Conservation (phyloP, 2,329 filamentous ascomycete genomes). For the Sporothrix variecibatus region DNA sequence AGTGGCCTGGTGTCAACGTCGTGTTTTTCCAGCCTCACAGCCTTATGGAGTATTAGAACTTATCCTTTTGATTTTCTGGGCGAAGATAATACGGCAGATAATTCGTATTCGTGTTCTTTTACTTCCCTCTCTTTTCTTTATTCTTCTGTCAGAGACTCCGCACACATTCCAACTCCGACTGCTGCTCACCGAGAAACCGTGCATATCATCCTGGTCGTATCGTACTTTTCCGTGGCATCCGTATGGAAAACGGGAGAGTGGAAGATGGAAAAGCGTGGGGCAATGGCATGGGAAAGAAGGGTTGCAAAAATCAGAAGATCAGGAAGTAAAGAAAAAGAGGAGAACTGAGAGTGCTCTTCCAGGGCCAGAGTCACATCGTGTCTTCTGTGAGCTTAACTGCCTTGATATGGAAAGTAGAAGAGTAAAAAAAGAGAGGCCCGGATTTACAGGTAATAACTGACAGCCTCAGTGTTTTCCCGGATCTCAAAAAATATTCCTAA, state of each 20-base stretch:
- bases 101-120: background rate
- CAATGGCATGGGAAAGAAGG: background rate
- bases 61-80: background rate
- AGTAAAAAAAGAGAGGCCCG: background rate
- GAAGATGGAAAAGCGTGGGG: background rate
- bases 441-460: background rate
- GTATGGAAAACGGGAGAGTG: background rate
- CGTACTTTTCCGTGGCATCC: background rate
- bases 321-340: background rate
- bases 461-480: background rate
- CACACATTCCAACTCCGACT: background rate
- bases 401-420: background rate
- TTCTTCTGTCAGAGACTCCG: background rate
- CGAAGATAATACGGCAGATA: background rate
- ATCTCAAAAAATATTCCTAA: background rate
- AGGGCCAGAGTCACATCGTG: slow-evolving; percentile 11
- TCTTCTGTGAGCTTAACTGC: background rate
- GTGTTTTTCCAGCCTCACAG: slow-evolving; percentile 7
- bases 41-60: background rate
- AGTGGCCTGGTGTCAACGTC: background rate
- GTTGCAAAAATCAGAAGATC: background rate
- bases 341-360: background rate
- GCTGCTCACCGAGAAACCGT: background rate
- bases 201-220: background rate
- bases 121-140: background rate